These are phyloP conservation scores for Globisporangium nunn DNA, from an alignment of 352 stramenopile genomes.

Conservation along the genomic window DNA sequence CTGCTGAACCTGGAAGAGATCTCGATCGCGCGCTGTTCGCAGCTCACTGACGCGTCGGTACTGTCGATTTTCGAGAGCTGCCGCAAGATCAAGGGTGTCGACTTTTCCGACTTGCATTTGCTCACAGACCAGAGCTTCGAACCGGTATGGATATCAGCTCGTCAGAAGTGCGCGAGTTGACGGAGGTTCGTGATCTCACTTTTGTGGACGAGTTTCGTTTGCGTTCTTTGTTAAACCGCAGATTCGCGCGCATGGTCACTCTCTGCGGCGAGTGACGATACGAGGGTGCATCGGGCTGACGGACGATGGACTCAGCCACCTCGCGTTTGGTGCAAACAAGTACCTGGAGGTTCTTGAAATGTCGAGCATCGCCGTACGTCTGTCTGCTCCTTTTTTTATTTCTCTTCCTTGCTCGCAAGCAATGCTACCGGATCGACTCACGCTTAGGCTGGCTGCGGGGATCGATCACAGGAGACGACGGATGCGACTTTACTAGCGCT, in stretches of 20 bases:
- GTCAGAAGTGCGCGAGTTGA: neutral
- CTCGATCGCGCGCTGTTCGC: conserved; percentile 61
- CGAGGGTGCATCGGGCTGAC: conserved; percentile 54
- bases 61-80: conserved; percentile 46
- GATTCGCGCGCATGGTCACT: conserved; percentile 42
- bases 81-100: conserved; percentile 40
- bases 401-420: neutral
- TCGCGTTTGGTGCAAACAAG: conserved; percentile 45
- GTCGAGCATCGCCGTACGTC: conserved; percentile 65
- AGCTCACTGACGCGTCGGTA: conserved; percentile 49
- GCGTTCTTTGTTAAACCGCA: conserved; percentile 9
- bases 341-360: conserved; percentile 64
- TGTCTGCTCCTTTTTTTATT: neutral
- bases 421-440: neutral
- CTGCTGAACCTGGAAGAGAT: conserved; percentile 39
- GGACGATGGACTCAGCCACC: conserved; percentile 46
- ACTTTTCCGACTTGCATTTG: conserved; percentile 65
- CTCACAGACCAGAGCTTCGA: conserved; percentile 66
- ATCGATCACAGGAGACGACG: conserved; percentile 37
- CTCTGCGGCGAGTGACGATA: conserved; percentile 48
- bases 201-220: neutral
- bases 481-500: conserved; percentile 42
- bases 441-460: neutral
- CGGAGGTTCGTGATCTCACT: neutral
- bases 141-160: conserved; percentile 21